Percentiles rank a stretch among this genome's conserved stretches.
These are phyloP conservation scores for Zoysia japonica DNA, from an alignment of 176 grass and related monocot genomes.

Conservation along the genomic window DNA sequence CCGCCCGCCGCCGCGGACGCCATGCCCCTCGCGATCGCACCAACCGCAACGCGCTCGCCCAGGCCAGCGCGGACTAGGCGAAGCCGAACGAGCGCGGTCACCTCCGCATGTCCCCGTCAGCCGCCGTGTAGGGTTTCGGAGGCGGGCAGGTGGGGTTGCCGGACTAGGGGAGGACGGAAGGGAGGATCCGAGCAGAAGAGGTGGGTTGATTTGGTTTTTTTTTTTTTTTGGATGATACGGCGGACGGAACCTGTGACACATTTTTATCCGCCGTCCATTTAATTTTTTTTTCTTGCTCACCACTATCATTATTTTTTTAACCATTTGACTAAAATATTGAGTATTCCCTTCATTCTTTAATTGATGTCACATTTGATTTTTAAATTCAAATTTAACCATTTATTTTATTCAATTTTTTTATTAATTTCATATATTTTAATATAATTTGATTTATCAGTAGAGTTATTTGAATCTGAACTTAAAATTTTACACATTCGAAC, in stretches of 20 bases:
- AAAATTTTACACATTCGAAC: too few species aligned
- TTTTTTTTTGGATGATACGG: not conserved
- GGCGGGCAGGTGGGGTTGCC: not conserved
- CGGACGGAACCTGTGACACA: not conserved
- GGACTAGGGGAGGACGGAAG: constrained; percentile 11
- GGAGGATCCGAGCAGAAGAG: not conserved
- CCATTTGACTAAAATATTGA: too few species aligned
- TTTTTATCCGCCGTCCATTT: too few species aligned
- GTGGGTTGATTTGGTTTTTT: constrained; percentile 10
- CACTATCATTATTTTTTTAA: too few species aligned
- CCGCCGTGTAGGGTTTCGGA: constrained; percentile 41
- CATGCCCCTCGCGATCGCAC: constrained; percentile 46
- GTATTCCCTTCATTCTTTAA: too few species aligned
- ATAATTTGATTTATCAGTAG: too few species aligned
- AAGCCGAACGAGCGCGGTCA: not conserved
- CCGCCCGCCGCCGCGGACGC: constrained; percentile 46
- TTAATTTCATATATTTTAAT: too few species aligned
- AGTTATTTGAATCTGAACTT: too few species aligned
- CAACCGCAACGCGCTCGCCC: constrained; percentile 1
- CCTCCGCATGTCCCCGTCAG: constrained; percentile 6
- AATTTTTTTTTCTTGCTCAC: too few species aligned
- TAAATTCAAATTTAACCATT: too few species aligned
- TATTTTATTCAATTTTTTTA: too few species aligned
- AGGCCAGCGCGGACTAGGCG: not conserved
- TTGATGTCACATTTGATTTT: too few species aligned